Conservation (phyloP, 23 red algal genomes). For the Cyanidiococcus yangmingshanensis region DNA sequence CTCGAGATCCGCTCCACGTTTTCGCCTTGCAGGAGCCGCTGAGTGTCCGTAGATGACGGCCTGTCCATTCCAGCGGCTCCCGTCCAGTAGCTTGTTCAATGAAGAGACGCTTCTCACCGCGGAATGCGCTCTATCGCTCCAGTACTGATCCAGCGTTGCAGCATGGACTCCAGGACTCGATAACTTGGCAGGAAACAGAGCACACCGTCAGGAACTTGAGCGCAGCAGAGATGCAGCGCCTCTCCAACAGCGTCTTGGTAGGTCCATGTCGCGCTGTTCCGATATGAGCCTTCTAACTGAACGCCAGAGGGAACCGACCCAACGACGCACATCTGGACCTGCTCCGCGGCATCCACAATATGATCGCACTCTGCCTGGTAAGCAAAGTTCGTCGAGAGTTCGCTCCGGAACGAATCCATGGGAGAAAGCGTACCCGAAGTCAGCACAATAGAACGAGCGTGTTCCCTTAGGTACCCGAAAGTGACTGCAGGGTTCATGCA, state of each 20-base stretch:
- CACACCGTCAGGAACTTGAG: constrained; percentile 53
- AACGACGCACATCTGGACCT: constrained; percentile 44
- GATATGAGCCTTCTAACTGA: constrained; percentile 36
- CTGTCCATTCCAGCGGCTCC: too few species aligned
- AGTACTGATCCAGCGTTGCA: constrained; percentile 29
- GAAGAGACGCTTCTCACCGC: constrained; percentile 29
- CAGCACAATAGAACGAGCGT: constrained; percentile 57
- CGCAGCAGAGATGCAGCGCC: constrained; percentile 38
- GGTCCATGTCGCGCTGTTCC: constrained; percentile 26
- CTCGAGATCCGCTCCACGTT: too few species aligned
- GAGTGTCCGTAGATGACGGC: too few species aligned
- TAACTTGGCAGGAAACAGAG: constrained; percentile 73
- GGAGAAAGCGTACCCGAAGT: constrained; percentile 79
- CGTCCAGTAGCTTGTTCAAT: constrained; percentile 22
- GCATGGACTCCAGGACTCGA: constrained; percentile 47
- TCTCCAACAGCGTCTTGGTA: constrained; percentile 66
- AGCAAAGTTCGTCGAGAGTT: constrained; percentile 48
- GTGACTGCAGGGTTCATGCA: constrained; percentile 72
- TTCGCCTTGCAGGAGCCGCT: too few species aligned
- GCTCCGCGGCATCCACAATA: constrained; percentile 46
- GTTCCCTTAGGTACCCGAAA: constrained; percentile 39
- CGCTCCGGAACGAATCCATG: constrained; percentile 50
- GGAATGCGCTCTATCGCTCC: constrained; percentile 43
- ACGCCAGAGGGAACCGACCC: constrained; percentile 16
- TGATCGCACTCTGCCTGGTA: constrained; percentile 38